phyloP scores from a whole-genome alignment of 179 eudicot species.

The Sideroxylon spinosum region DNA sequence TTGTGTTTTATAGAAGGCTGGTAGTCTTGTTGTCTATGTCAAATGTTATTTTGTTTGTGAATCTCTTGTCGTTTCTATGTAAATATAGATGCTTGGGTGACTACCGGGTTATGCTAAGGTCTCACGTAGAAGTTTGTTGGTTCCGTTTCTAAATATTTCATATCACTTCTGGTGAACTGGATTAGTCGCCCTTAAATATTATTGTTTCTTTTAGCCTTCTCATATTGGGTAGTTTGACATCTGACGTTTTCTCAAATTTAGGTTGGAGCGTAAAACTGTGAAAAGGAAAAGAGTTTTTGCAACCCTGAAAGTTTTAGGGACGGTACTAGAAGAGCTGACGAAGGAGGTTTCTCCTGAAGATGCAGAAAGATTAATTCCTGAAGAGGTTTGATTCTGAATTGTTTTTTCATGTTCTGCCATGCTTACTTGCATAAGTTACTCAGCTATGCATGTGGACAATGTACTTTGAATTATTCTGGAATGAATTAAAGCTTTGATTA shows the following conservation, averaged over 20 bases:
- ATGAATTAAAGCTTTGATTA: background rate
- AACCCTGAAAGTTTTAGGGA: slow-evolving; percentile 85
- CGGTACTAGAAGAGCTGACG: slow-evolving; percentile 79
- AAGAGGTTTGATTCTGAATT: slow-evolving; percentile 53
- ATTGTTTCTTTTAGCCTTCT: background rate
- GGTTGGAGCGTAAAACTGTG: slow-evolving; percentile 90
- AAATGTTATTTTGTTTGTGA: background rate
- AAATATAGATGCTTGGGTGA: background rate
- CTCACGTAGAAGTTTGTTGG: background rate
- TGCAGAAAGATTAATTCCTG: slow-evolving; percentile 80
- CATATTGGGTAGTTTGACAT: background rate
- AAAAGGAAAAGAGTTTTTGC: slow-evolving; percentile 90
- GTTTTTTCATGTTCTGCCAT: background rate
- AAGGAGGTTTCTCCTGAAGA: slow-evolving; percentile 89
- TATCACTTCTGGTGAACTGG: background rate
- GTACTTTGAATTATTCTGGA: background rate
- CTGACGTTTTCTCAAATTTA: slow-evolving; percentile 20
- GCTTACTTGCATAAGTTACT: background rate
- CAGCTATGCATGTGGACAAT: background rate
- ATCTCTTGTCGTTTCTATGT: background rate
- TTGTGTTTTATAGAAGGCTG: too few species aligned
- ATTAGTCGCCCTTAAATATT: background rate
- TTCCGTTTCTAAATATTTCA: background rate
- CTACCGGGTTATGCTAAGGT: background rate
- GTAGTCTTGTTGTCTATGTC: background rate